phyloP scores from a whole-genome alignment of 345 rosid genomes.

The Syzygium aqueum region DNA sequence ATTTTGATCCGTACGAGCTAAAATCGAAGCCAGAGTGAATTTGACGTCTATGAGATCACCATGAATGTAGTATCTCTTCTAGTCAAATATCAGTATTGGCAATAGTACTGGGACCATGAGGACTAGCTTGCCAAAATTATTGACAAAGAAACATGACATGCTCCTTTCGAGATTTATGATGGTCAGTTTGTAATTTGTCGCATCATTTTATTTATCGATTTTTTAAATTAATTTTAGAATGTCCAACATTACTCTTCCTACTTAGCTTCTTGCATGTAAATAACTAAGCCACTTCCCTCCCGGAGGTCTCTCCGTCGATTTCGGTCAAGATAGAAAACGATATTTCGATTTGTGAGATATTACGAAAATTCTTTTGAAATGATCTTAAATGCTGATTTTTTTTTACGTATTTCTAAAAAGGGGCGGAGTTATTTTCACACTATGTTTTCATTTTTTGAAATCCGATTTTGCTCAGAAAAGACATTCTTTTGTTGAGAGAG shows the following conservation, averaged over 20 bases:
- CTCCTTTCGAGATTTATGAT: background rate
- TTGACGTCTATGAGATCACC: background rate
- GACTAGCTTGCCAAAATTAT: background rate
- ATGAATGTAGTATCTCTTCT: background rate
- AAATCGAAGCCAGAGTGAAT: background rate
- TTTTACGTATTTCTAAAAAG: background rate
- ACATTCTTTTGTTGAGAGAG: background rate
- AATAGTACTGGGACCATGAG: background rate
- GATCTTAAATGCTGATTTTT: background rate
- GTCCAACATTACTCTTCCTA: background rate
- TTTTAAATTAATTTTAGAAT: background rate
- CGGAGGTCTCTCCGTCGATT: background rate
- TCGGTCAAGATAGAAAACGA: fast-evolving
- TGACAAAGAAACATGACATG: background rate
- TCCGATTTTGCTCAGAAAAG: background rate
- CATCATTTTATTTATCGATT: background rate
- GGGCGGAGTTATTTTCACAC: background rate
- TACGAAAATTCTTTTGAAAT: background rate
- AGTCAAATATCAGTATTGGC: background rate
- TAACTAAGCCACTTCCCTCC: background rate
- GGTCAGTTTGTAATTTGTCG: fast-evolving
- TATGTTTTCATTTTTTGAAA: background rate
- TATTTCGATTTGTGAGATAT: background rate
- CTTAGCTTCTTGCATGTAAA: background rate
- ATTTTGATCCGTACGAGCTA: background rate